Percentiles rank a stretch among this genome's conserved stretches.
Conservation (phyloP, 176 grass and related monocot genomes). For the Cymbopogon citratus region DNA sequence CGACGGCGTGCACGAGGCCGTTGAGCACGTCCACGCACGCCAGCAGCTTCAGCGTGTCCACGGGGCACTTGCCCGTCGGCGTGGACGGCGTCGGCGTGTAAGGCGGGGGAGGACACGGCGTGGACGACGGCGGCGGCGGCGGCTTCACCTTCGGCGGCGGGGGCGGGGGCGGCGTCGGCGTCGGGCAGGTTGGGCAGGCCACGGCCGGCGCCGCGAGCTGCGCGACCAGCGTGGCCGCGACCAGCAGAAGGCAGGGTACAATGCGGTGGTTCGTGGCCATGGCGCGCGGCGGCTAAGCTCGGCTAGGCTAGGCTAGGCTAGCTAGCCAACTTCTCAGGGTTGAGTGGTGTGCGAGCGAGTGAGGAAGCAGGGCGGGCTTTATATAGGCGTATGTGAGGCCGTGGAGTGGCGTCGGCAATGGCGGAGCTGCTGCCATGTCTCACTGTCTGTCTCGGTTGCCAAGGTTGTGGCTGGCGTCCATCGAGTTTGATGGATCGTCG, state of each 20-base stretch:
- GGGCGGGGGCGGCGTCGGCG: slow-evolving; percentile 28
- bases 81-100: slow-evolving; percentile 21
- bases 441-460: background rate
- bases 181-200: slow-evolving; percentile 51
- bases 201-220: slow-evolving; percentile 12
- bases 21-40: slow-evolving; percentile 73
- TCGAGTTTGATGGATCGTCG: background rate
- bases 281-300: background rate
- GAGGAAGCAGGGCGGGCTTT: background rate
- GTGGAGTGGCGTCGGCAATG: background rate
- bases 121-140: slow-evolving; percentile 15
- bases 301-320: background rate
- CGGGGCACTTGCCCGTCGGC: slow-evolving; percentile 46
- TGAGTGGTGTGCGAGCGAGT: background rate
- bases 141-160: background rate
- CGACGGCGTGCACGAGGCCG: slow-evolving; percentile 42
- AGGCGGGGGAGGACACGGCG: slow-evolving; percentile 20
- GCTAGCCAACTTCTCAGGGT: background rate
- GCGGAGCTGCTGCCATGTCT: slow-evolving; percentile 14
- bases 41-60: slow-evolving; percentile 70
- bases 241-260: slow-evolving; percentile 9
- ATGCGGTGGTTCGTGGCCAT: slow-evolving; percentile 18
- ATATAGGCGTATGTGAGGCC: slow-evolving; percentile 34
- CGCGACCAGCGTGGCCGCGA: background rate
- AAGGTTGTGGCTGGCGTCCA: slow-evolving; percentile 34